These are phyloP conservation scores for Aurinia saxatilis DNA, from an alignment of 345 rosid genomes.

Conservation along the genomic window DNA sequence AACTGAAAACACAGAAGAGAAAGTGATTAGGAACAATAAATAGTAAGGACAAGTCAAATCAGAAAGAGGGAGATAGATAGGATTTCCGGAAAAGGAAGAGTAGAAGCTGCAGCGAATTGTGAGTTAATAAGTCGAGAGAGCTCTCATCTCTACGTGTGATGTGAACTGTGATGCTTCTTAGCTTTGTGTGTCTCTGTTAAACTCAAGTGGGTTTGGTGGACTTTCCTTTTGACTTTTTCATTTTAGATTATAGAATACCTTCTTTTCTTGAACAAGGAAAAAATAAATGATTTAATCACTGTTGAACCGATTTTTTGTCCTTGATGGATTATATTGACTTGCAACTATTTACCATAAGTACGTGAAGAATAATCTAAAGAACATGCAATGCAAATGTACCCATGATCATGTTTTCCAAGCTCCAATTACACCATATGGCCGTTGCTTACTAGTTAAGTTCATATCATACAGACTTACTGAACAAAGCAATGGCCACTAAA, in stretches of 20 bases:
- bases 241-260: not conserved
- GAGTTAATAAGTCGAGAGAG: constrained; percentile 12
- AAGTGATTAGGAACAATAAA: constrained; percentile 16
- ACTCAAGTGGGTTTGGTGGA: constrained; percentile 27
- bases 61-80: constrained; percentile 14
- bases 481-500: too few relatives aligned
- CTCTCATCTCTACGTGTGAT: constrained; percentile 12
- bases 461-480: not conserved
- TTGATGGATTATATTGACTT: not conserved
- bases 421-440: not conserved
- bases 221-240: constrained; percentile 19
- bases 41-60: constrained; percentile 21
- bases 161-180: constrained; percentile 27
- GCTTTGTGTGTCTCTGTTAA: constrained; percentile 23
- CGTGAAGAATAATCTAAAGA: too few relatives aligned
- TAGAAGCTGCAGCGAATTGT: constrained; percentile 21
- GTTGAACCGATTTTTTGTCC: not conserved
- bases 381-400: not conserved
- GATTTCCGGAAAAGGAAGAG: constrained; percentile 24
- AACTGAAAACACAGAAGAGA: constrained; percentile 9
- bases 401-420: not conserved
- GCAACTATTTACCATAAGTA: not conserved
- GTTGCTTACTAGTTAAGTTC: not conserved
- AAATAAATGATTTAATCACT: not conserved
- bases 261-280: not conserved